phyloP scores from a whole-genome alignment of 305 asterid species.

The Fraxinus sp. region DNA sequence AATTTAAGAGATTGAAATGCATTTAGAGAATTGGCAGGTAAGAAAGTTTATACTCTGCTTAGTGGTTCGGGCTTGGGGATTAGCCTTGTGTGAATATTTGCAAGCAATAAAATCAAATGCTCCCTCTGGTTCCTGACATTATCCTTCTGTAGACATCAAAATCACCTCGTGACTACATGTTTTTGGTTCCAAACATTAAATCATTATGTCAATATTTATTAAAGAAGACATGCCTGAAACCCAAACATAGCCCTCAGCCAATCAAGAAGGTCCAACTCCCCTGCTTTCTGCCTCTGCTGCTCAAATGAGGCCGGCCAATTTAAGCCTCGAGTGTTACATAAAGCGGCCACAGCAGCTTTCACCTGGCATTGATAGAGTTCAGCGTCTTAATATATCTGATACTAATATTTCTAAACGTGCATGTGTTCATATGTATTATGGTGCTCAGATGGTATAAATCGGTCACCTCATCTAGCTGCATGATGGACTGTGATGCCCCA shows the following conservation, averaged over 20 bases:
- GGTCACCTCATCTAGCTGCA: constrained; percentile 98
- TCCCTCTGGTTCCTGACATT: constrained; percentile 95
- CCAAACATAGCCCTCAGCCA: constrained; percentile 99
- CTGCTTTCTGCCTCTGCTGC: constrained; percentile 70
- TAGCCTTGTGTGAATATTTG: constrained; percentile 87
- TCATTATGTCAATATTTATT: constrained; percentile 21
- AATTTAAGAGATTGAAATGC: constrained; percentile 15
- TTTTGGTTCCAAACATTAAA: constrained; percentile 26
- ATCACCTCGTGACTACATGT: constrained; percentile 17
- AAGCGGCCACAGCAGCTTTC: constrained; percentile 84
- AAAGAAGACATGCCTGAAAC: constrained; percentile 73
- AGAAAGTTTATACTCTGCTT: constrained; percentile 51
- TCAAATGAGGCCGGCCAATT: constrained; percentile 86
- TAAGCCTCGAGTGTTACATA: constrained; percentile 65
- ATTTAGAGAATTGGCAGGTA: constrained; percentile 25
- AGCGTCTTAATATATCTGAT: constrained; percentile 8
- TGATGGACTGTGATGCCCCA: constrained; percentile 87
- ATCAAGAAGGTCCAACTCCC: constrained; percentile 91
- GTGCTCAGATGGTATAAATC: constrained; percentile 23
- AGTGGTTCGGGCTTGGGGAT: constrained; percentile 85
- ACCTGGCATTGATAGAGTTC: constrained; percentile 46
- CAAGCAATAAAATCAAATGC: constrained; percentile 81
- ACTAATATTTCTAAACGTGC: constrained; percentile 10
- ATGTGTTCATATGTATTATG: constrained; percentile 12
- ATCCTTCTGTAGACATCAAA: constrained; percentile 70